Evolutionary conservation across 768 basidiomycete genomes (phyloP).

Genomic region (Lentinula sp.): DNA sequence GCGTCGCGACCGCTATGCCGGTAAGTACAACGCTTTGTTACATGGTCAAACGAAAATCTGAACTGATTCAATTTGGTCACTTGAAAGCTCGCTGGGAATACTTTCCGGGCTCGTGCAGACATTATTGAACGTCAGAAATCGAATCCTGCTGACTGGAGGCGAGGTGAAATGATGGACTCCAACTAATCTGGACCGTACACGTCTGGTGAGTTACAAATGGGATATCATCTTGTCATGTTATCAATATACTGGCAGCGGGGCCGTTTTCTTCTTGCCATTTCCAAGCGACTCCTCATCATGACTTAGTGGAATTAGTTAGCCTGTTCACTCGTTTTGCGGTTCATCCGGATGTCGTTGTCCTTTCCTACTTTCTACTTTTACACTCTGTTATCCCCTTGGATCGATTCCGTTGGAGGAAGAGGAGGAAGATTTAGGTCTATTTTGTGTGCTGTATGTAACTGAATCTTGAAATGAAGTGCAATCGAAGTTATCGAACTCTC

Average conservation of each 20-base stretch:
- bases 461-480: background rate
- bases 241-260: background rate
- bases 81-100: background rate
- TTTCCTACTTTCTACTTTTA: background rate
- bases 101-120: background rate
- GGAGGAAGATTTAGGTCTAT: background rate
- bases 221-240: background rate
- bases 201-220: background rate
- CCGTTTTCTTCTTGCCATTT: background rate
- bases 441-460: background rate
- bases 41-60: background rate
- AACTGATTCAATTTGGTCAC: background rate
- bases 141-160: background rate
- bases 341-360: background rate
- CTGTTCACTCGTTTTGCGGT: background rate
- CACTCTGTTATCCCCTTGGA: background rate
- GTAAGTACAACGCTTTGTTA: conserved; percentile 18
- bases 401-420: background rate
- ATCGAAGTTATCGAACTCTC: background rate
- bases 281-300: background rate
- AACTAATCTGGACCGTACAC: background rate
- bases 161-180: background rate
- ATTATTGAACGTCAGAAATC: background rate
- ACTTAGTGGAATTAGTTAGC: background rate
- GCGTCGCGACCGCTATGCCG: conserved; percentile 29